phyloP scores from a whole-genome alignment of 2,329 filamentous ascomycete genomes.

The Rhexocercosporidium sp. region DNA sequence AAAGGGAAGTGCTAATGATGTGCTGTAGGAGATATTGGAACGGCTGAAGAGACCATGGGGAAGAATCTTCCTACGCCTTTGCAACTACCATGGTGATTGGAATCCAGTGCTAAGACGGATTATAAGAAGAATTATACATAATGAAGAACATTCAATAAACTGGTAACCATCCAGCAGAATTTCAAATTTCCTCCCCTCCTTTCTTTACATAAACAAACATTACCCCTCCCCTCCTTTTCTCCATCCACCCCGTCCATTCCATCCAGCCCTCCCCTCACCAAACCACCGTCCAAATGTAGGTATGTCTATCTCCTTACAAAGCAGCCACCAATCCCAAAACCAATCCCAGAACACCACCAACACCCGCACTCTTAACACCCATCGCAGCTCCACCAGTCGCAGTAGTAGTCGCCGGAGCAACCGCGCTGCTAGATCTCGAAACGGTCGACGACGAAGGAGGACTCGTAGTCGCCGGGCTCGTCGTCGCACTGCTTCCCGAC shows the following conservation, averaged over 20 bases:
- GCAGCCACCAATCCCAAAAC: conserved; percentile 25
- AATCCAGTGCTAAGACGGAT: too few species aligned
- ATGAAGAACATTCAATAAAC: not conserved
- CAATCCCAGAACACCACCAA: conserved; percentile 15
- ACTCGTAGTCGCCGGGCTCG: conserved; percentile 1
- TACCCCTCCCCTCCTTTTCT: conserved; percentile 2
- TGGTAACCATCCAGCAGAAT: not conserved
- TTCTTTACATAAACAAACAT: not conserved
- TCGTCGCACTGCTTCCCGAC: not conserved
- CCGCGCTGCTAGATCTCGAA: not conserved
- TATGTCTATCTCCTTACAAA: conserved; percentile 21
- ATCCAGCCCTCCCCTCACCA: not conserved
- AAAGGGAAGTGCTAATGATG: conserved; percentile 14
- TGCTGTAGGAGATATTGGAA: conserved; percentile 66
- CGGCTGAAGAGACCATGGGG: conserved; percentile 67
- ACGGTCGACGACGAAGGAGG: not conserved
- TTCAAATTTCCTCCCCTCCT: too few species aligned
- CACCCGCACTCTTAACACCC: conserved; percentile 20
- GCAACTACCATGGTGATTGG: conserved; percentile 67
- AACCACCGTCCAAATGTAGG: too few species aligned
- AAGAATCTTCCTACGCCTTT: conserved; percentile 66
- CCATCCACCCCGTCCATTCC: not conserved
- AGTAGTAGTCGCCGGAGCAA: not conserved
- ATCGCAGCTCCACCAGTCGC: conserved; percentile 7
- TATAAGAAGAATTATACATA: too few species aligned